Percentiles rank a stretch among this genome's conserved stretches.
Conservation (phyloP, 2,329 filamentous ascomycete species). For the Penicillium vulpinum region DNA sequence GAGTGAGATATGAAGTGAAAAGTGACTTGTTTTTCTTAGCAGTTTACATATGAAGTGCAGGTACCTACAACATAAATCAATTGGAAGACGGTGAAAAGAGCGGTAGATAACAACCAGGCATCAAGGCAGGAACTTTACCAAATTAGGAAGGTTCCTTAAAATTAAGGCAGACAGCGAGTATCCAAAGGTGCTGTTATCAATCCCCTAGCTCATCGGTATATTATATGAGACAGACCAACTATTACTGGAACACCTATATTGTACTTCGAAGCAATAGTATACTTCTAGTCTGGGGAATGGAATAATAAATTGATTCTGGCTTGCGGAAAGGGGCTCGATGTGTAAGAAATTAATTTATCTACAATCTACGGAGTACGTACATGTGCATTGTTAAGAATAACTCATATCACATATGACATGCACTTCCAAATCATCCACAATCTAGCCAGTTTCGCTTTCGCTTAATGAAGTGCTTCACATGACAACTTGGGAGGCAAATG, state of each 20-base stretch:
- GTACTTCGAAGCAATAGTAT: background rate
- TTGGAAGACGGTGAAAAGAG: background rate
- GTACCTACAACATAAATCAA: too few species aligned
- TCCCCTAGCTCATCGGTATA: too few species aligned
- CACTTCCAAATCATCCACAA: background rate
- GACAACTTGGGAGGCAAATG: conserved; percentile 16
- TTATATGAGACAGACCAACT: background rate
- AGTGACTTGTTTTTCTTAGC: background rate
- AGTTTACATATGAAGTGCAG: background rate
- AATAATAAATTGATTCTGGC: background rate
- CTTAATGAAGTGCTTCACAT: conserved; percentile 10
- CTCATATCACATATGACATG: background rate
- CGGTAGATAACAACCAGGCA: background rate
- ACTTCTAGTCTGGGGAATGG: background rate
- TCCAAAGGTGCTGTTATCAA: background rate
- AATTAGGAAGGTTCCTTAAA: too few species aligned
- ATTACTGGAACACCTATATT: background rate
- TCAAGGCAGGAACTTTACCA: too few species aligned
- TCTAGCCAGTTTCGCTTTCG: conserved; percentile 16
- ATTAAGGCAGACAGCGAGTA: background rate
- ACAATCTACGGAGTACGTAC: too few species aligned
- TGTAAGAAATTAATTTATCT: background rate
- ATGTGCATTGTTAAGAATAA: background rate
- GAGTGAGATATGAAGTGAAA: too few species aligned
- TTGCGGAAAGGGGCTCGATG: background rate